These are phyloP conservation scores for Arabidopsis thaliana DNA, from an alignment of 345 rosid genomes.

Conservation along the genomic window TAIR10.1 NC_003071.7:10739501-10740000, in stretches of 20 bases:
- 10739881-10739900: neutral
- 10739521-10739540: too few species aligned
- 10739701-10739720: neutral
- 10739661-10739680: too few species aligned
- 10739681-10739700: too few species aligned
- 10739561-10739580: too few species aligned
- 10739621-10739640: too few species aligned
- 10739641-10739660: too few species aligned
- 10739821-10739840: neutral
- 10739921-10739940: constrained; percentile 35
- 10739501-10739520: too few species aligned
- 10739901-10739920: constrained; percentile 17
- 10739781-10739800: constrained; percentile 19
- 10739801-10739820: neutral
- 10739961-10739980: neutral
- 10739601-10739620: too few species aligned
- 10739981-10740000: neutral
- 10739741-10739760: neutral
- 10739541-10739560: too few species aligned
- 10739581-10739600: too few species aligned
- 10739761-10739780: neutral
- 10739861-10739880: constrained; percentile 31
- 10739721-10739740: neutral
- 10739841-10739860: accelerated
- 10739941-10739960: neutral